A percentile compares a stretch with the other conserved stretches of the same genome.
Evolutionary conservation across 1,284 basidiomycete species (phyloP).

Genomic region (Trichosporon sp.): DNA sequence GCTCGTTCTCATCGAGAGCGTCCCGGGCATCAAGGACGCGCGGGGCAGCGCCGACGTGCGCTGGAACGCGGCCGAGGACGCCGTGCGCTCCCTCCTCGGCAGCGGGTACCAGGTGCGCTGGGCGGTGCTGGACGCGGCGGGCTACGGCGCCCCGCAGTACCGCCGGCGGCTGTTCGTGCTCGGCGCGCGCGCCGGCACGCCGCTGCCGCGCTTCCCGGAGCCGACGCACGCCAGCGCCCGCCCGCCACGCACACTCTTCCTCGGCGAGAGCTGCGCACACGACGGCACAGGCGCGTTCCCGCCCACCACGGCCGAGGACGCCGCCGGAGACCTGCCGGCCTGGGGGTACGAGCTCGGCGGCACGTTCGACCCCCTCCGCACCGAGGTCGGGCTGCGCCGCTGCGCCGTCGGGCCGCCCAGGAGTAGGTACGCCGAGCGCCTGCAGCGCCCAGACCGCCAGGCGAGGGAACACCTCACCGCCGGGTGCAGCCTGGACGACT

Average conservation of each 20-base stretch:
- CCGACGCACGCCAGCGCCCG: constrained; percentile 31
- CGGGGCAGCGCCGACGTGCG: not conserved
- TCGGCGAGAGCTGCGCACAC: not conserved
- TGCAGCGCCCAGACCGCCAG: not conserved
- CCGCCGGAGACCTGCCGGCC: constrained; percentile 27
- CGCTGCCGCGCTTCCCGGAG: constrained; percentile 26
- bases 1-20: constrained; percentile 36
- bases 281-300: constrained; percentile 22
- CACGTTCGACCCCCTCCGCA: not conserved
- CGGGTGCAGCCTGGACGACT: constrained; percentile 3
- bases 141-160: constrained; percentile 34
- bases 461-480: constrained; percentile 24
- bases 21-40: constrained; percentile 27
- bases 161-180: constrained; percentile 31
- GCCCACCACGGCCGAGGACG: constrained; percentile 27
- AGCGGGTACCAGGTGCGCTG: constrained; percentile 31
- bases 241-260: constrained; percentile 6
- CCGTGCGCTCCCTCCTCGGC: constrained; percentile 17
- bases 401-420: not conserved
- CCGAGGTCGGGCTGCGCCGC: not conserved
- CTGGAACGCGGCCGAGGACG: constrained; percentile 8
- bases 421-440: not conserved
- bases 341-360: constrained; percentile 7
- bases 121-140: constrained; percentile 24
- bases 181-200: constrained; percentile 23